These are phyloP conservation scores for Lycium ferocissimum DNA, from an alignment of 257 asterid genomes.

Conservation along the genomic window DNA sequence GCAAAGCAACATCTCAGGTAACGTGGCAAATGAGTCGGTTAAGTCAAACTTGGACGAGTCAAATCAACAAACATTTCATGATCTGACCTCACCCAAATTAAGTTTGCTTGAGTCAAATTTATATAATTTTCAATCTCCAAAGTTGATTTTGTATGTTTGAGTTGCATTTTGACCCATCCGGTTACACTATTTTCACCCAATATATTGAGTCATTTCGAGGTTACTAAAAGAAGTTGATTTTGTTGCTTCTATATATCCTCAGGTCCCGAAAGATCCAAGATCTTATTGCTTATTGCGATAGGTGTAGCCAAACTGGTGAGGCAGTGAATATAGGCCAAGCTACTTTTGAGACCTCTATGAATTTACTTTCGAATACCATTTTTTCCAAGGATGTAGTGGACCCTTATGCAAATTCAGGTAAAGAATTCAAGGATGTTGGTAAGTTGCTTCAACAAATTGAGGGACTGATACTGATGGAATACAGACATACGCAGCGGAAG, in stretches of 20 bases:
- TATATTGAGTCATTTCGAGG: no score
- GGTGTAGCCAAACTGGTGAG: constrained; percentile 47
- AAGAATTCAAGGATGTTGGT: constrained; percentile 70
- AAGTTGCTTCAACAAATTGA: no score
- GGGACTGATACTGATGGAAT: no score
- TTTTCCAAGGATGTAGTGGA: constrained; percentile 64
- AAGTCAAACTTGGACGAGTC: no score
- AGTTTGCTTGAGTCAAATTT: neutral
- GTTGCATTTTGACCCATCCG: neutral
- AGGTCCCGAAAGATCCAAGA: constrained; percentile 65
- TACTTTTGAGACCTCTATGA: constrained; percentile 59
- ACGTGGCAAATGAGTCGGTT: no score
- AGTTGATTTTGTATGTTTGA: neutral
- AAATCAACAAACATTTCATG: no score
- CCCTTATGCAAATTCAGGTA: constrained; percentile 60
- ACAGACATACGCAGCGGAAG: no score
- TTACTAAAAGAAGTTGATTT: neutral
- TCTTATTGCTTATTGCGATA: constrained; percentile 58
- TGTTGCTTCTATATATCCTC: constrained; percentile 28
- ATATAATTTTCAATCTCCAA: neutral
- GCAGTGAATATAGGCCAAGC: constrained; percentile 66
- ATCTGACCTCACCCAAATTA: no score
- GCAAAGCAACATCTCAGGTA: constrained; percentile 64
- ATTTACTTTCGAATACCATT: constrained; percentile 57
- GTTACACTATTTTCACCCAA: neutral